phyloP scores from a whole-genome alignment of 1,284 basidiomycete species.

The Mrakiaceae sp. region DNA sequence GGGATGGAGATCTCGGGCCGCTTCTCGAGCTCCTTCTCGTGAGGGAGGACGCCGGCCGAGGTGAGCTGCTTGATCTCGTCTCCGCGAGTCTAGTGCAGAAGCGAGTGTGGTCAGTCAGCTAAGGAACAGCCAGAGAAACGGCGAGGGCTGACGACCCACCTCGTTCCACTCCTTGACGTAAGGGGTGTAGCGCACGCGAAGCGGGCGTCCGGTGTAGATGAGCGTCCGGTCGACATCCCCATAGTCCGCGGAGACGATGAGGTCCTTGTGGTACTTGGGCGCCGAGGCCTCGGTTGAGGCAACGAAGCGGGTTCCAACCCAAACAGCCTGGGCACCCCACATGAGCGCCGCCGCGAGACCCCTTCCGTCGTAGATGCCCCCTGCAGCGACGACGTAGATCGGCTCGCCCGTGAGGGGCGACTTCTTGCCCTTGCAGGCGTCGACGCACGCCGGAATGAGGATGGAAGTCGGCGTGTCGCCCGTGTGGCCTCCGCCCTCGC shows the following conservation, averaged over 20 bases:
- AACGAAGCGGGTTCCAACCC: slow-evolving; percentile 47
- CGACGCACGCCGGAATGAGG: slow-evolving; percentile 76
- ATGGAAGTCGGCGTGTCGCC: slow-evolving; percentile 49
- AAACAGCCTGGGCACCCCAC: slow-evolving; percentile 74
- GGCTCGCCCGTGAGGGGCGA: slow-evolving; percentile 68
- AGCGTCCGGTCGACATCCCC: slow-evolving; percentile 54
- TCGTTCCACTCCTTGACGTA: slow-evolving; percentile 61
- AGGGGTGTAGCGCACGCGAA: slow-evolving; percentile 67
- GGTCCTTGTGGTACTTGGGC: slow-evolving; percentile 71
- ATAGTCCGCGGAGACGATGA: slow-evolving; percentile 31
- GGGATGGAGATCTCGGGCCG: slow-evolving; percentile 62
- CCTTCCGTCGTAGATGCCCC: slow-evolving; percentile 73
- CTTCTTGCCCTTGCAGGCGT: slow-evolving; percentile 57
- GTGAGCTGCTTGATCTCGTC: slow-evolving; percentile 65
- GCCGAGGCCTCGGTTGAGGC: slow-evolving; percentile 50
- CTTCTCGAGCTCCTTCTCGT: slow-evolving; percentile 54
- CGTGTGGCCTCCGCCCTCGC: slow-evolving; percentile 65
- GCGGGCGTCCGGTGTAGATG: slow-evolving; percentile 69
- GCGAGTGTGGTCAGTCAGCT: slow-evolving; percentile 12
- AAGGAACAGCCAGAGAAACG: neutral
- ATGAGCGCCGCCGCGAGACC: slow-evolving; percentile 72
- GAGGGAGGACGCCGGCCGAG: slow-evolving; percentile 62
- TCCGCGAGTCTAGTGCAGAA: slow-evolving; percentile 42
- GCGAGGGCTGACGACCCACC: slow-evolving; percentile 22
- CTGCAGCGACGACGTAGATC: slow-evolving; percentile 69